Percentiles rank a stretch among this genome's conserved stretches.
These are phyloP conservation scores for Inonotus obliquus DNA, from an alignment of 1,284 basidiomycete genomes.

Conservation along the genomic window DNA sequence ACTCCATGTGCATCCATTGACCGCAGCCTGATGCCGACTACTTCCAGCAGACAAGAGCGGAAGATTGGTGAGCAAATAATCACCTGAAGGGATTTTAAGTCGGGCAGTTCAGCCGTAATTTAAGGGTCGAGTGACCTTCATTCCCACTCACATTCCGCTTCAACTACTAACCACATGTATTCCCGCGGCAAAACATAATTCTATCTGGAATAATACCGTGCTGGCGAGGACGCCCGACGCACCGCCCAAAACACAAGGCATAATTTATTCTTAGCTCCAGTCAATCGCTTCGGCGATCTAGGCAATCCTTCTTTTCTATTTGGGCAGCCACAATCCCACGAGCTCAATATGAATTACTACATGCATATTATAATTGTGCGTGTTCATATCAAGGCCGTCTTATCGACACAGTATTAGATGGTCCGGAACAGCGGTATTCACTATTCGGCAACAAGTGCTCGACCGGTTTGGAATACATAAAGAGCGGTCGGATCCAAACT, in stretches of 20 bases:
- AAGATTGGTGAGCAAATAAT: background rate
- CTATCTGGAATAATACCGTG: background rate
- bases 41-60: background rate
- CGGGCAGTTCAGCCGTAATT: background rate
- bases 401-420: no score
- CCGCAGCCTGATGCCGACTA: background rate
- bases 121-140: background rate
- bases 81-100: background rate
- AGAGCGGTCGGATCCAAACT: no score
- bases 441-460: no score
- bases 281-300: background rate
- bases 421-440: no score
- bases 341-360: no score
- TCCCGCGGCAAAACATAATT: background rate
- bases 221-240: background rate
- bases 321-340: no score
- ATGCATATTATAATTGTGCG: no score
- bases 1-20: background rate
- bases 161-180: background rate
- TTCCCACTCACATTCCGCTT: background rate
- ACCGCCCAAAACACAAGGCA: background rate
- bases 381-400: no score
- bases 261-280: background rate
- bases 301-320: background rate
- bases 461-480: no score